Conservation (phyloP, 768 basidiomycete genomes). For the Dictyophora rubrovolvata region DNA sequence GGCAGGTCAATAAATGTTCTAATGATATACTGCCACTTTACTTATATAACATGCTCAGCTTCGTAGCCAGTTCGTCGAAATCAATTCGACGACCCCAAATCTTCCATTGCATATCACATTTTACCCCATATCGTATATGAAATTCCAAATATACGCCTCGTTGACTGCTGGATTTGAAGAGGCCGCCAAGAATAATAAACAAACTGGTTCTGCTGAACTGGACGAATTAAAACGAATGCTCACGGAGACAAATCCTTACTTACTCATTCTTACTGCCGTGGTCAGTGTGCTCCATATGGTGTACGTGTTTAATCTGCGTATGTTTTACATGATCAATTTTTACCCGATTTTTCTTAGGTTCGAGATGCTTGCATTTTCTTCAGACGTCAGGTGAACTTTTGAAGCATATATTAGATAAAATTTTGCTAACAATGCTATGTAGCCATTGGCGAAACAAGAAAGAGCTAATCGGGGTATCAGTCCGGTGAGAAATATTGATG, state of each 20-base stretch:
- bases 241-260: conserved; percentile 78
- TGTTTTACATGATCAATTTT: conserved; percentile 5
- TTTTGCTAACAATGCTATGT: not conserved
- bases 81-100: conserved; percentile 72
- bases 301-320: conserved; percentile 33
- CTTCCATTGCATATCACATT: conserved; percentile 77
- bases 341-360: conserved; percentile 46
- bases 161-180: conserved; percentile 84
- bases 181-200: conserved; percentile 67
- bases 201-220: conserved; percentile 54
- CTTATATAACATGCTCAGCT: conserved; percentile 15
- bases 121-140: conserved; percentile 76
- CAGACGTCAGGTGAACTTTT: conserved; percentile 55
- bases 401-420: not conserved
- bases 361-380: conserved; percentile 93
- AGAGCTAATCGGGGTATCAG: conserved; percentile 90
- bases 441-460: conserved; percentile 87
- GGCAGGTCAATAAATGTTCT: conserved; percentile 44
- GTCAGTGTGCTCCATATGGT: conserved; percentile 84
- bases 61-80: conserved; percentile 67
- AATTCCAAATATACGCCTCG: conserved; percentile 78
- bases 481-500: conserved; percentile 46
- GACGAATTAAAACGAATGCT: conserved; percentile 97
- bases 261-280: conserved; percentile 71
- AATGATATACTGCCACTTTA: not conserved